Conservation (phyloP, 2,329 filamentous ascomycete genomes). For the Dactylellina cionopaga region DNA sequence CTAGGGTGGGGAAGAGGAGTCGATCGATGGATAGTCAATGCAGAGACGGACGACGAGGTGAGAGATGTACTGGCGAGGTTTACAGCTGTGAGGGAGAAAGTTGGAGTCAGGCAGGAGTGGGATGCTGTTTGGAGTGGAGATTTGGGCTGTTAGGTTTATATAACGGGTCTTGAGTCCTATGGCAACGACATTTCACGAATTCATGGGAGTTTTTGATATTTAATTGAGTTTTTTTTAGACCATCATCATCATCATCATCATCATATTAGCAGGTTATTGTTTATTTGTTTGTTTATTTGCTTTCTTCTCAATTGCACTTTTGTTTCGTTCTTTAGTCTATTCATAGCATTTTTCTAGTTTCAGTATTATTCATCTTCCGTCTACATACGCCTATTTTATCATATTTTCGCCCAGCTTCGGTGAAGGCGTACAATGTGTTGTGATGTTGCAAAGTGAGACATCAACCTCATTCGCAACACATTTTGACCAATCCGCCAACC, state of each 20-base stretch:
- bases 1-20: conserved; percentile 45
- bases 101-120: conserved; percentile 44
- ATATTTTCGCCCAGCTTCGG: too few relatives aligned
- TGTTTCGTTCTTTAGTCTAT: too few relatives aligned
- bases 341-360: too few relatives aligned
- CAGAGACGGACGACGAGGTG: conserved; percentile 49
- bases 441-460: conserved; percentile 30
- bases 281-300: neutral
- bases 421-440: too few relatives aligned
- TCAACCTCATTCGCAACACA: conserved; percentile 24
- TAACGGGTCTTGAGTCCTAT: neutral
- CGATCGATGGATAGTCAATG: conserved; percentile 30
- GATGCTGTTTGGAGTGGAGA: conserved; percentile 45
- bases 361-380: too few relatives aligned
- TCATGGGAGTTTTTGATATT: too few relatives aligned
- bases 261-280: too few relatives aligned
- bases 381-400: too few relatives aligned
- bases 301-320: too few relatives aligned
- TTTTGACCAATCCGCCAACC: neutral
- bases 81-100: conserved; percentile 29
- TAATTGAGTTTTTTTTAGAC: too few relatives aligned
- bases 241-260: too few relatives aligned
- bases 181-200: too few relatives aligned
- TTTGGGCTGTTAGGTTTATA: conserved; percentile 12
- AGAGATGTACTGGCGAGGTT: conserved; percentile 42